Percentiles rank a stretch among this genome's conserved stretches.
These are phyloP conservation scores for Alternaria solani DNA, from an alignment of 2,329 filamentous ascomycete genomes.

Conservation along the genomic window DNA sequence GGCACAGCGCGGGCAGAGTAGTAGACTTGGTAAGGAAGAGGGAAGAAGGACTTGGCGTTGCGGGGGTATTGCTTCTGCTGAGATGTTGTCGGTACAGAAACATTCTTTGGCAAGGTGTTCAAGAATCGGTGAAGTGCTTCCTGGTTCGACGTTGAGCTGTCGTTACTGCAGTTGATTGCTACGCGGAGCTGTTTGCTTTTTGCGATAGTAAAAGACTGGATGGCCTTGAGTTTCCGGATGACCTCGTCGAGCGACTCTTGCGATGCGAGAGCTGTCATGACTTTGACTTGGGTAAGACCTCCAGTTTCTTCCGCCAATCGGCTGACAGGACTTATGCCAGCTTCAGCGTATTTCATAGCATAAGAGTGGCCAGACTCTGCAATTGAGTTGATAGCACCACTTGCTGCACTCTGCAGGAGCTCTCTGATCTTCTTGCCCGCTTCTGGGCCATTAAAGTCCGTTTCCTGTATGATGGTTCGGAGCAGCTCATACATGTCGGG, in stretches of 20 bases:
- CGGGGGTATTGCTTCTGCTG: conserved; percentile 50
- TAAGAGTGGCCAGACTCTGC: conserved; percentile 89
- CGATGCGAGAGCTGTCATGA: conserved; percentile 80
- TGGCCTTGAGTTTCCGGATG: conserved; percentile 82
- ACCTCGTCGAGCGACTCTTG: conserved; percentile 77
- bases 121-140: conserved; percentile 76
- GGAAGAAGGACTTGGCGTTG: conserved; percentile 80
- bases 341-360: conserved; percentile 83
- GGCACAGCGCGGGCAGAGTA: conserved; percentile 85
- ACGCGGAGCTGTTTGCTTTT: conserved; percentile 74
- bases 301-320: conserved; percentile 83
- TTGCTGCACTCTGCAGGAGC: conserved; percentile 83
- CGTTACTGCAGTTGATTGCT: conserved; percentile 84
- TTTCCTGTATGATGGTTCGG: conserved; percentile 80
- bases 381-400: conserved; percentile 89
- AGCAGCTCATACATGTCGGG: conserved; percentile 90
- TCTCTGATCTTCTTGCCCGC: conserved; percentile 85
- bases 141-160: conserved; percentile 75
- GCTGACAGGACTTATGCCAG: conserved; percentile 75
- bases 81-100: conserved; percentile 40
- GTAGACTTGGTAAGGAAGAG: conserved; percentile 95
- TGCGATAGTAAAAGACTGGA: conserved; percentile 79
- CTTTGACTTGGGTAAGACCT: conserved; percentile 88
- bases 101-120: conserved; percentile 59
- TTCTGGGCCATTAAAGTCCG: conserved; percentile 85